Evolutionary conservation across 2,329 filamentous ascomycete species (phyloP), one percentile per base, ranked within the genome.

Genomic region (Cytospora schulzeri): DNA sequence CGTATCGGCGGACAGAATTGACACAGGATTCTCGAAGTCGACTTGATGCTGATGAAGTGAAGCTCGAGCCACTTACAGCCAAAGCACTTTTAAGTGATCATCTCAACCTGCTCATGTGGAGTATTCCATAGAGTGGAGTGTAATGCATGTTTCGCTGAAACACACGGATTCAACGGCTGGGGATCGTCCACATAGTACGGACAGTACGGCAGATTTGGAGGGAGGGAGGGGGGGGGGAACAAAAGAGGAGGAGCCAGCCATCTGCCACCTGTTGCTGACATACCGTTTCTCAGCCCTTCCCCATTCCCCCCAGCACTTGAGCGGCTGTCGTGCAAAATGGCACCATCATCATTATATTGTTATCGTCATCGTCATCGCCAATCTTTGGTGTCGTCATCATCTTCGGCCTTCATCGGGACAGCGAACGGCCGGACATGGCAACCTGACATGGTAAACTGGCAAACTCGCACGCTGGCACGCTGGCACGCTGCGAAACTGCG

Each of bases 151-250:
- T 19, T 14, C 45, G 45, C n/a, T 24, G 45, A 48, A 48, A 48
- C n/a, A 48, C 45, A 48, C 45, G n/a, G 45, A 48, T 48, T 48
- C 45, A 48, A 48, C 45, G 45, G 45, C 45, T 48, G 45, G n/a
- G 41, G 45, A 14, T 48, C 45, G 45, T 48, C 45, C 11, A 24
- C 45, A 48, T 24, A 22, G 19, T 45, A 48, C 45, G n/a, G 22
- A 41, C 19, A 19, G 17, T 19, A 41, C 17, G 38, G 38, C 1
- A 38, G 35, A 38, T 38, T 38, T 19, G 35, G 35, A 9, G 29
- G 29, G 29, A 31, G 9, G 29, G 29, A 9, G 29, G 4, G 29
- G 29, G 29, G 9, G 9, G 35, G 35, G 19, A 4, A 33, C 31
- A 12, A 38, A 38, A 38, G 17, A 41, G 15, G 3, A 41, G 38